Conservation (phyloP, 768 basidiomycete genomes). For the Suillus decipiens region DNA sequence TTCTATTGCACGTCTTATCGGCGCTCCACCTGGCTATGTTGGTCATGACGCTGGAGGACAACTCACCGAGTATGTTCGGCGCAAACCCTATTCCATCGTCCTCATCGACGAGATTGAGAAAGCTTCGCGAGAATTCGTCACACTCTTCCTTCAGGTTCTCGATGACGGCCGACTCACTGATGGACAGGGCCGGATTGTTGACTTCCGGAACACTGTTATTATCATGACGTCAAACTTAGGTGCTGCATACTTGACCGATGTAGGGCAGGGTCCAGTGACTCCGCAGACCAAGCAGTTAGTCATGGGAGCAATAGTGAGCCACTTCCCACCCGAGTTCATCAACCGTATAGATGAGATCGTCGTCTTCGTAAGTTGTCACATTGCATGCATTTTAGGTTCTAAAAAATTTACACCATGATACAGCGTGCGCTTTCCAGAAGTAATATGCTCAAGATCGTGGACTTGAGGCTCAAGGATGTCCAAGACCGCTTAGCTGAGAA, state of each 20-base stretch:
- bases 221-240: slow-evolving; percentile 95
- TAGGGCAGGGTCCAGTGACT: slow-evolving; percentile 69
- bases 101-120: slow-evolving; percentile 92
- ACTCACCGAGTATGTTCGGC: slow-evolving; percentile 89
- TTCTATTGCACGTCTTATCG: slow-evolving; percentile 69
- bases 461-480: slow-evolving; percentile 84
- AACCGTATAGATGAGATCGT: slow-evolving; percentile 89
- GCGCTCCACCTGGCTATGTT: slow-evolving; percentile 83
- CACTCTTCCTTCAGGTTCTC: slow-evolving; percentile 78
- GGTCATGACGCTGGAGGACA: slow-evolving; percentile 91
- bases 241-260: slow-evolving; percentile 72
- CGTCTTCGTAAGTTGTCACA: slow-evolving; percentile 51
- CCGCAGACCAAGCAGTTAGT: slow-evolving; percentile 64
- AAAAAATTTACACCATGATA: slow-evolving; percentile 29
- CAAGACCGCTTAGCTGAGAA: slow-evolving; percentile 75
- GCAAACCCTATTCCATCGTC: slow-evolving; percentile 87
- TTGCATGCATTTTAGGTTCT: slow-evolving; percentile 16
- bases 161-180: slow-evolving; percentile 93
- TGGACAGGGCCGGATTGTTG: slow-evolving; percentile 86
- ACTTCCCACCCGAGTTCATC: slow-evolving; percentile 93
- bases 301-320: slow-evolving; percentile 74
- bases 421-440: slow-evolving; percentile 78
- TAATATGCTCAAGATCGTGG: slow-evolving; percentile 84
- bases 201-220: slow-evolving; percentile 90
- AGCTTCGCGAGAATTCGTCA: slow-evolving; percentile 75